These are phyloP conservation scores for Colletotrichum theobromicola DNA, from an alignment of 2,329 filamentous ascomycete species.

Conservation along the genomic window DNA sequence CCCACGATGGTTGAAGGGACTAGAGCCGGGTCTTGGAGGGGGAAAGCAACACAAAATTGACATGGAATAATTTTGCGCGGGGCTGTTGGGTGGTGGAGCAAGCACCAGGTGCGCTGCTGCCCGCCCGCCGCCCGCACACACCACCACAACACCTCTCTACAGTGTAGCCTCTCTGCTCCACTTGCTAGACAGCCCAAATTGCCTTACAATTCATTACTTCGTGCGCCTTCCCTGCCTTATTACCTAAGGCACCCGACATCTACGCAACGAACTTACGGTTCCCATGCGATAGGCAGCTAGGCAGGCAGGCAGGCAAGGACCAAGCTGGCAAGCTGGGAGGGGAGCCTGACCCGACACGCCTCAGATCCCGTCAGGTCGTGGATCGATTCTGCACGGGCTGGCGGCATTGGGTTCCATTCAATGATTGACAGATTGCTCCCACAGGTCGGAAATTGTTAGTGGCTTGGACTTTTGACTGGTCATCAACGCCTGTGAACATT, in stretches of 20 bases:
- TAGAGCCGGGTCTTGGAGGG: conserved; percentile 11
- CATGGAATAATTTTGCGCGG: conserved; percentile 20
- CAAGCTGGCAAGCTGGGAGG: background rate
- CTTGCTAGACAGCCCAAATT: background rate
- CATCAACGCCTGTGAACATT: background rate
- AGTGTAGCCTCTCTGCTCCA: background rate
- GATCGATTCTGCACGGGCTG: background rate
- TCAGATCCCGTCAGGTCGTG: background rate
- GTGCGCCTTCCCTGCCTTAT: background rate
- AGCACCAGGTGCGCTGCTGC: background rate
- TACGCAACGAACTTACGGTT: background rate
- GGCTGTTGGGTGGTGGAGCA: background rate
- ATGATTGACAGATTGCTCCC: background rate
- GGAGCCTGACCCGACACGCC: background rate
- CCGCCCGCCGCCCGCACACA: background rate
- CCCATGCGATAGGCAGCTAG: too few relatives aligned
- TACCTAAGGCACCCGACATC: background rate
- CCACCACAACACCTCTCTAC: background rate
- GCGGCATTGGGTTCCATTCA: background rate
- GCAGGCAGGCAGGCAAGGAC: background rate
- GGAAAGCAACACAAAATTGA: conserved; percentile 21
- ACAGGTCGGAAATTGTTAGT: conserved; percentile 11
- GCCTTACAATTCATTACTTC: background rate
- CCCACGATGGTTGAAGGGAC: conserved; percentile 15
- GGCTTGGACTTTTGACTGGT: conserved; percentile 2